Conservation (phyloP, 2,329 filamentous ascomycete genomes). For the Fusarium sp. region DNA sequence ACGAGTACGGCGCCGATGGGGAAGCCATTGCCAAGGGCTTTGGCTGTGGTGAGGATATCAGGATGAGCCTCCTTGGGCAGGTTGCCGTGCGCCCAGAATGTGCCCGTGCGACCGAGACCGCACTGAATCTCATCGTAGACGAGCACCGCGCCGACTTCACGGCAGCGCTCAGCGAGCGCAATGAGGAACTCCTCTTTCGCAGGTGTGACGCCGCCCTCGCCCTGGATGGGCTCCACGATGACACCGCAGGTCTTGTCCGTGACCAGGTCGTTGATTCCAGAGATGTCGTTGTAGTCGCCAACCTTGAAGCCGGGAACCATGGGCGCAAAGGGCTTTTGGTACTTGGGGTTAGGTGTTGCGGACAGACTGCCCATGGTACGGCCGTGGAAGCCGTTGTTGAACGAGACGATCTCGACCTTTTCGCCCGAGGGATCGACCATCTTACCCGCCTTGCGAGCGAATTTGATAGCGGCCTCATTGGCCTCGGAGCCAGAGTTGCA, state of each 20-base stretch:
- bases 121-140: conserved; percentile 99
- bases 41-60: conserved; percentile 92
- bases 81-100: conserved; percentile 85
- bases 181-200: conserved; percentile 84
- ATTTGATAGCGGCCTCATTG: conserved; percentile 98
- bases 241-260: conserved; percentile 91
- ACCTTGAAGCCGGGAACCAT: conserved; percentile 95
- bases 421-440: conserved; percentile 72
- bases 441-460: conserved; percentile 91
- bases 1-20: conserved; percentile 80
- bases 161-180: conserved; percentile 84
- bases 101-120: conserved; percentile 85
- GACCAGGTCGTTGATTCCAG: conserved; percentile 74
- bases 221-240: conserved; percentile 96
- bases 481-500: conserved; percentile 98
- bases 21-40: conserved; percentile 95
- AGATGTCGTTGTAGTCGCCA: conserved; percentile 84
- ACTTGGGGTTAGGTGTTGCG: conserved; percentile 98
- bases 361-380: conserved; percentile 94
- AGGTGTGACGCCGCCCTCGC: conserved; percentile 90
- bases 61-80: conserved; percentile 85
- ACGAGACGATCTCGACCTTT: conserved; percentile 89
- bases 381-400: conserved; percentile 92
- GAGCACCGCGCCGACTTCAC: conserved; percentile 85
- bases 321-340: conserved; percentile 92